A percentile compares a stretch with the other conserved stretches of the same genome.
These are phyloP conservation scores for Phytophthora hibernalis DNA, from an alignment of 352 stramenopile genomes.

Conservation along the genomic window DNA sequence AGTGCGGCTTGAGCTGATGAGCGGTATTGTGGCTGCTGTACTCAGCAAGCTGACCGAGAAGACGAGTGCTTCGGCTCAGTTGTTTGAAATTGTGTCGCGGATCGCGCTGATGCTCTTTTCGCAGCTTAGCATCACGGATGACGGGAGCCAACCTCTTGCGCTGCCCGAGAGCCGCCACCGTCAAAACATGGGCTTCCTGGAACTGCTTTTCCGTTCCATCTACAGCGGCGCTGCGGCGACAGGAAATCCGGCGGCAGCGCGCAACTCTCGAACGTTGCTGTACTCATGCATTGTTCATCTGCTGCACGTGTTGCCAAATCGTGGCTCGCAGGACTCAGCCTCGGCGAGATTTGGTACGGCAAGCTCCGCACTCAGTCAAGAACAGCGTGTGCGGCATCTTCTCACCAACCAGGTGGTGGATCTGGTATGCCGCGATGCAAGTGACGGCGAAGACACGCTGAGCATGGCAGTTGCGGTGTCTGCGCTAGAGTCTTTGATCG, in stretches of 20 bases:
- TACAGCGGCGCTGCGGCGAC: conserved; percentile 63
- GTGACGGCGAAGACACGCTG: conserved; percentile 77
- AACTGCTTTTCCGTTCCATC: conserved; percentile 72
- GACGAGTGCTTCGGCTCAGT: conserved; percentile 59
- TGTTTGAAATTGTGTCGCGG: conserved; percentile 80
- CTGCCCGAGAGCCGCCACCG: conserved; percentile 51
- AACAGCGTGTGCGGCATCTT: conserved; percentile 44
- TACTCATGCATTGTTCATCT: conserved; percentile 84
- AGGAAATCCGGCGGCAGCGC: conserved; percentile 76
- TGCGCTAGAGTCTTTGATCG: conserved; percentile 70
- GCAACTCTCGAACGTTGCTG: conserved; percentile 78
- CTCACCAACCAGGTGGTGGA: conserved; percentile 71
- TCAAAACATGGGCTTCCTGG: conserved; percentile 61
- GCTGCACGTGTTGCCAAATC: conserved; percentile 47
- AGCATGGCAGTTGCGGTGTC: conserved; percentile 85
- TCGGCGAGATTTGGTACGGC: conserved; percentile 24
- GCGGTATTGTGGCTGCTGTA: conserved; percentile 63
- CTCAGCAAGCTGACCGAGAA: conserved; percentile 71
- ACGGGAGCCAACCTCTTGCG: conserved; percentile 23
- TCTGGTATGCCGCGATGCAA: conserved; percentile 77
- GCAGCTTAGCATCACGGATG: conserved; percentile 43
- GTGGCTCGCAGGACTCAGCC: conserved; percentile 22
- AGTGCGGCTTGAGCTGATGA: conserved; percentile 68
- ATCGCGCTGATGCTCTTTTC: conserved; percentile 73
- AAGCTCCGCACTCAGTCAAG: conserved; percentile 25